Base-by-base conservation (phyloP, 2,329 filamentous ascomycete genomes). In the Cladophialophora psammophila region DNA sequence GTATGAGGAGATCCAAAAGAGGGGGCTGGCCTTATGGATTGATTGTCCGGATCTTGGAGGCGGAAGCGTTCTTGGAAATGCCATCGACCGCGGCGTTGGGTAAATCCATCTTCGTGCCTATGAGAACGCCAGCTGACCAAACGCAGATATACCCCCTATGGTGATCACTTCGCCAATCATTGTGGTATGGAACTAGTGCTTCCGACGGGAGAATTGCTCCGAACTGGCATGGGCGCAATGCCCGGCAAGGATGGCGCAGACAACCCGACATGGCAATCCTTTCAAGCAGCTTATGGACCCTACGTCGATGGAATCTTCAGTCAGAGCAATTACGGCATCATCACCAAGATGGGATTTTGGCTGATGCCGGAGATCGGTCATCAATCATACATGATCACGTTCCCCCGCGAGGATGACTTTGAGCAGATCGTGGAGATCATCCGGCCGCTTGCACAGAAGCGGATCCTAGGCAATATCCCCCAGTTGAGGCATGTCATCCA, bases 61-160 rank as follows among this genome's bases (percentile, higher is more conserved):
- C 74, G 83, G 83, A 0, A 80, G 78, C 40, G 78, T 85, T 4
- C 72, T 85, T 20, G 84, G 84, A 1, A 86, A 86, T 70, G 77
- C 82, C 5, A 75, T 83, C 26, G 82, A 84, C 63, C 77, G 82
- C 38, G 82, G 82, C 9, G 76, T 82, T 52, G 78, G 78, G 18
- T 78, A 62, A 55, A 57, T 53, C 10, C 20, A 7, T 18, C 20
- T 5, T 10, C 26, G 38, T 5, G 8, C 12, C 18, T 20, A 56
- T 26, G 32, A 60, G 48, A 5, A 42, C 15, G 9, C 9, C 50
- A n/a, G 18, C 52, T 36, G 20, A 36, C 31, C 20, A 3, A n/a
- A 32, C 6, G 36, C 55, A 69, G 67, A 50, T 69, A 69, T 32
- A 69, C 68, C 1, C 68, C 69, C 76, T 81, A 75, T 76, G 78